Base-by-base conservation (phyloP, 2,329 filamentous ascomycete species). In the Lachnellula suecica region DNA sequence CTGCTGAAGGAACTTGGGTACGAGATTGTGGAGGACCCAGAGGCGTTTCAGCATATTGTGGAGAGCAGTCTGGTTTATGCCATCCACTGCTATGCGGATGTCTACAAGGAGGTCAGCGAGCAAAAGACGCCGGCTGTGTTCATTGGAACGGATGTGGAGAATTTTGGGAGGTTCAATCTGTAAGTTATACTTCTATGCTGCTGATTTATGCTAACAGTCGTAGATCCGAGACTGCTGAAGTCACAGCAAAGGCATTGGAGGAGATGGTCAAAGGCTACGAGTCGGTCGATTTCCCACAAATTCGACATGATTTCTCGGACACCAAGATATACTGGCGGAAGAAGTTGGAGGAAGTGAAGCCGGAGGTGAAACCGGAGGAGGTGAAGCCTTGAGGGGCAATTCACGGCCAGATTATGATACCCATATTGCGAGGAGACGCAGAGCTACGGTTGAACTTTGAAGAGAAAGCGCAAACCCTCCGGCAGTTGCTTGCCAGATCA, bases 251-350 rank as follows among this genome's bases (percentile, higher is more conserved):
- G 22, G 23, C 46, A 10, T 44, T 68, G 9, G 52, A 63, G 7
- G 55, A 56, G 8, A 59, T 67, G 57, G 58, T 66, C 8, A 48
- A 59, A 37, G 59, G 49, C 13, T 68, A 54, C 34, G 57, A 66
- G n/a, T 41, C 42, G 3, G 44, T 60, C 11, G 58, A 60, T 11
- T 68, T 68, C 29, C 66, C 66, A 15, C 65, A 67, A 42, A 24
- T 66, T 7, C 49, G 64, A 51, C 59, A 65, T 47, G 65, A 66
- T 49, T 68, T 68, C 48, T 66, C 65, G 1, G 66, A 68, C 47
- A 68, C 66, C 4, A 64, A 59, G 41, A 63, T 67, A 13, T 68
- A 67, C 40, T 63, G 58, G 58, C 58, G 62, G 23, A 58, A 51
- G 17, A 37, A 49, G 29, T 10, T 24, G 24, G 23, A 34, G 38